Percentiles rank a stretch among this genome's conserved stretches.
phyloP scores from a whole-genome alignment of 1,284 basidiomycete species.

The Apiotrichum domesticum region DNA sequence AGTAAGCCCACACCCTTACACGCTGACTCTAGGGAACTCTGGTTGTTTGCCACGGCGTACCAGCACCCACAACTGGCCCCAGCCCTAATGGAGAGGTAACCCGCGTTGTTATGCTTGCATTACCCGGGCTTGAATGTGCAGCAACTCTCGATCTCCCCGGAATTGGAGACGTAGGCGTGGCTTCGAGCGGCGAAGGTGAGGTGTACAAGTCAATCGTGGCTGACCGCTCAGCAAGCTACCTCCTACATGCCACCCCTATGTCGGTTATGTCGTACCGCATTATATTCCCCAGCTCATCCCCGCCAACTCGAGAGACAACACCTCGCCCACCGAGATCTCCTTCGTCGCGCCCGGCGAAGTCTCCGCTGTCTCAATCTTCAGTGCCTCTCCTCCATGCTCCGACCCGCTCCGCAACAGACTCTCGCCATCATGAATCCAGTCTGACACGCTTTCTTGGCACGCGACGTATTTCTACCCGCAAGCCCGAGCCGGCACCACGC shows the following conservation, averaged over 20 bases:
- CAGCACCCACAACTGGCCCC: constrained; percentile 36
- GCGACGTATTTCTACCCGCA: constrained; percentile 2
- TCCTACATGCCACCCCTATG: constrained; percentile 30
- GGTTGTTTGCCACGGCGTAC: constrained; percentile 31
- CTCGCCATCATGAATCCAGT: constrained; percentile 12
- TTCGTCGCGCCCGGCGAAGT: background rate
- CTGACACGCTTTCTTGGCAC: constrained; percentile 36
- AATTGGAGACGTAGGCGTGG: constrained; percentile 30
- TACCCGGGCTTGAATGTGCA: constrained; percentile 12
- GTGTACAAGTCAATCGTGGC: background rate
- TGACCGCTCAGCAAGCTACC: constrained; percentile 17
- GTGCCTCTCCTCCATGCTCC: background rate
- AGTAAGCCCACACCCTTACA: background rate
- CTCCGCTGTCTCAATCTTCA: background rate
- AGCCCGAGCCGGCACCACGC: background rate
- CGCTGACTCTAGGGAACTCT: constrained; percentile 14
- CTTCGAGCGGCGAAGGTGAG: constrained; percentile 19
- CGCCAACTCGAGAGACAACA: background rate
- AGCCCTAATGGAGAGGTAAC: constrained; percentile 41
- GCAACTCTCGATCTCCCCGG: constrained; percentile 38
- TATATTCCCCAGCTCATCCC: constrained; percentile 15
- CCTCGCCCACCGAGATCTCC: background rate
- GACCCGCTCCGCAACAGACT: too few relatives aligned
- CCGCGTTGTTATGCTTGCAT: constrained; percentile 27
- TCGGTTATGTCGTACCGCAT: constrained; percentile 36